Percentiles rank a stretch among this genome's conserved stretches.
These are phyloP conservation scores for Trypanosoma vivax DNA, from an alignment of 208 protist species.

Conservation along the genomic window DNA sequence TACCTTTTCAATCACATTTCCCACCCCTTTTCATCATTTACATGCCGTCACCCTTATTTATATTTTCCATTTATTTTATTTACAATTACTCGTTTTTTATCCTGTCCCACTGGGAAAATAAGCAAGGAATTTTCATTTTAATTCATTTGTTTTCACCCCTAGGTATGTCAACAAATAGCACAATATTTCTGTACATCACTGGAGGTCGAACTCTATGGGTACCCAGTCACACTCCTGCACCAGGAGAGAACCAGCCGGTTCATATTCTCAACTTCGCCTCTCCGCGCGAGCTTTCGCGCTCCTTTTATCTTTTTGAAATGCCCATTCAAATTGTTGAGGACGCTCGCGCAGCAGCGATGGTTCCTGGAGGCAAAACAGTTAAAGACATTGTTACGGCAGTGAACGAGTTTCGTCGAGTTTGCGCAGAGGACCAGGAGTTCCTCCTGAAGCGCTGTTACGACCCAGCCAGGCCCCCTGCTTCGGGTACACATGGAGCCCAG, in stretches of 20 bases:
- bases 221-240: slow-evolving; percentile 55
- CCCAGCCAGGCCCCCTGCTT: slow-evolving; percentile 24
- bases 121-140: no score
- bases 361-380: slow-evolving; percentile 64
- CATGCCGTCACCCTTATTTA: no score
- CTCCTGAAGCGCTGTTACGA: slow-evolving; percentile 73
- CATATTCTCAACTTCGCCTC: slow-evolving; percentile 58
- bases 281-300: slow-evolving; percentile 67
- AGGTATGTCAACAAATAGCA: slow-evolving; percentile 10
- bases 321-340: slow-evolving; percentile 62
- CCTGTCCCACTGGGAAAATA: no score
- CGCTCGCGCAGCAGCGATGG: slow-evolving; percentile 34
- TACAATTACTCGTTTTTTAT: no score
- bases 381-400: slow-evolving; percentile 66
- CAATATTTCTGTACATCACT: slow-evolving; percentile 69
- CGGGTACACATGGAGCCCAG: slow-evolving; percentile 14
- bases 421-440: slow-evolving; percentile 51
- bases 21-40: no score
- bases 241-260: slow-evolving; percentile 48
- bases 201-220: slow-evolving; percentile 84
- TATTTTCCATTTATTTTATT: no score
- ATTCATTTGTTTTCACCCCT: no score
- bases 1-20: no score
- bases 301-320: slow-evolving; percentile 85
- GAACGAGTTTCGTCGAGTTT: slow-evolving; percentile 73